Evolutionary conservation across 805 yeast species (phyloP), one percentile per base, ranked within the genome.

Genomic region (Torulaspora indica): DNA sequence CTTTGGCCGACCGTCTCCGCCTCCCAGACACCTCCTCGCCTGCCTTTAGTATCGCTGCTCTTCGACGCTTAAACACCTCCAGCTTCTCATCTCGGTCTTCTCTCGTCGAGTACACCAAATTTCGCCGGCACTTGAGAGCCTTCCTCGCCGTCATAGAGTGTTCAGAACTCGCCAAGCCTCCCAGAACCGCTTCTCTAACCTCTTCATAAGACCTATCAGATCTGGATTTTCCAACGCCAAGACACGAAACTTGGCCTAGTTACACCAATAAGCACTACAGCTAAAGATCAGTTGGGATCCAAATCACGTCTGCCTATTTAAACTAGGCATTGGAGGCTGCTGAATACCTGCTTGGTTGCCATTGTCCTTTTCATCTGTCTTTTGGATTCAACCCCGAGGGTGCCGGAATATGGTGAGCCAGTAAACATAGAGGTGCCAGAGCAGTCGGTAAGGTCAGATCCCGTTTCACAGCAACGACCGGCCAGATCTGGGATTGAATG

Each of bases 91-190:
- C 49, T n/a, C 22, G 9, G 14, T 35, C 35, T 13, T 35, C 27
- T 15, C 38, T 33, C 9, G 45, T 45, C 14, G 40, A 32, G 38
- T 45, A 45, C 17, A 45, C 49, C 34, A 23, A 45, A 23, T 35
- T 38, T 42, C 30, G 42, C 38, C 35, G 41, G 34, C 30, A 13
- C n/a, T 28, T 40, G 23, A 25, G 15, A 20, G 25, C n/a, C 43
- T 34, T 40, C 13, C 18, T n/a, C 23, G 9, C 30, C 15, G 29
- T 31, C 42, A 38, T 38, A 17, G 18, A 9, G 24, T n/a, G 13
- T 27, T 24, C 20, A n/a, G 15, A 10, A 14, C 15, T 20, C 9
- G 13, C 13, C 7, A 35, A 5, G 12, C n/a, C 18, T 18, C 29
- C 32, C 13, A 13, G 15, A 13, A 9, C 32, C n/a, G 17, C 32